Base-by-base conservation (phyloP, 257 asterid genomes). In the Solanum pennellii region DNA sequence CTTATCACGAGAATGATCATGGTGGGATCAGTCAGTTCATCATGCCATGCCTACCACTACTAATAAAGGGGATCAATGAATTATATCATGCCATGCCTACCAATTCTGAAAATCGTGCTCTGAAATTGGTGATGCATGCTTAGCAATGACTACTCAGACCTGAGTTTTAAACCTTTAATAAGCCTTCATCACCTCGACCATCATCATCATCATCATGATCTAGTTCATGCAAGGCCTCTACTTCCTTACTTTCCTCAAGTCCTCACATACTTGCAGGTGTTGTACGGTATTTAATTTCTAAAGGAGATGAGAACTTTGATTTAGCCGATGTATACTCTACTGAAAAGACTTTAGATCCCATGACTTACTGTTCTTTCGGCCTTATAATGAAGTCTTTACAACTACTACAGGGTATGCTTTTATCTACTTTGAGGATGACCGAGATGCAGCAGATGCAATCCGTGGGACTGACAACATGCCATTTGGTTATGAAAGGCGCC, bases 391-490 rank as follows among this genome's bases (percentile, higher is more conserved):
- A 62, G 77, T 47, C 59, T 83, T 72, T 49, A 39, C 56, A 47
- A 85, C 82, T 90, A 56, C 65, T 18, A 88, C 94, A 97, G 98
- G 98, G 25, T 97, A 94, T 90, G 98, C 99, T 49, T 97, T 97
- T 88, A 98, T 97, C 68, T 97, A 97, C 84, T 94, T 92, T 88
- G 98, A 95, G 91, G 98, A 97, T 88, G 99, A 94, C 86, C 98
- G 95, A 72, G 98, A 97, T 90, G 98, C 96, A 14, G 97, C 94
- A 84, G 98, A 94, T 93, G 98, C 98, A 27, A 94, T 97, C 86
- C 94, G 94, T 39, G 91, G 92, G 85, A 91, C 95, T 82, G 96
- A 97, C 88, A 91, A 89, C 86, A 3, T 87, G 6, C 93, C 98
- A 11, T 97, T 97, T 92, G 98, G 99, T 74, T 87, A 91, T 87